phyloP scores from a whole-genome alignment of 1,284 basidiomycete species.

The Peniophora sp. region DNA sequence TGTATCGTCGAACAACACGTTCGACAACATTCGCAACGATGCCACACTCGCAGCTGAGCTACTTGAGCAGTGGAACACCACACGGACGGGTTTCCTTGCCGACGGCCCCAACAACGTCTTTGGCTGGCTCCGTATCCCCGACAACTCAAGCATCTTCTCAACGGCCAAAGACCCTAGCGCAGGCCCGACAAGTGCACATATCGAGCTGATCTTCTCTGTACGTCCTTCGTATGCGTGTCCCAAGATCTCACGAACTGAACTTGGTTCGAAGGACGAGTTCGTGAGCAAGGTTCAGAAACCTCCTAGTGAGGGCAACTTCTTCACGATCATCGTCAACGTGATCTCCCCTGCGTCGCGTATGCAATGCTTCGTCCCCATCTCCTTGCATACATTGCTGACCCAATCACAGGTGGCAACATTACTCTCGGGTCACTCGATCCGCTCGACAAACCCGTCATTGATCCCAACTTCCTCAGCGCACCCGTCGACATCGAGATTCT shows the following conservation, averaged over 20 bases:
- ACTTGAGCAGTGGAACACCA: background rate
- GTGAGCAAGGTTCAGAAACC: background rate
- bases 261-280: background rate
- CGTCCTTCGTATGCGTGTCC: background rate
- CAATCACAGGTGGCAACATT: background rate
- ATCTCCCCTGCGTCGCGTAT: background rate
- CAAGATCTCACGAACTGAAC: background rate
- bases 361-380: background rate
- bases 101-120: background rate
- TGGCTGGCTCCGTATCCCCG: background rate
- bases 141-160: background rate
- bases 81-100: background rate
- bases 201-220: background rate
- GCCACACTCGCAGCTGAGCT: background rate
- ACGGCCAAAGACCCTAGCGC: slow-evolving; percentile 15
- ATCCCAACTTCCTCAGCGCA: slow-evolving; percentile 12
- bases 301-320: background rate
- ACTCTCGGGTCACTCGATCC: background rate
- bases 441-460: slow-evolving; percentile 14
- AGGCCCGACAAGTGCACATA: slow-evolving; percentile 14
- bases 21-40: background rate
- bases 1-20: background rate
- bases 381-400: background rate
- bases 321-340: background rate
- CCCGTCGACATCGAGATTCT: slow-evolving; percentile 11